Evolutionary conservation across 495 filamentous ascomycete species (phyloP).

Genomic region (Neurospora sp.): DNA sequence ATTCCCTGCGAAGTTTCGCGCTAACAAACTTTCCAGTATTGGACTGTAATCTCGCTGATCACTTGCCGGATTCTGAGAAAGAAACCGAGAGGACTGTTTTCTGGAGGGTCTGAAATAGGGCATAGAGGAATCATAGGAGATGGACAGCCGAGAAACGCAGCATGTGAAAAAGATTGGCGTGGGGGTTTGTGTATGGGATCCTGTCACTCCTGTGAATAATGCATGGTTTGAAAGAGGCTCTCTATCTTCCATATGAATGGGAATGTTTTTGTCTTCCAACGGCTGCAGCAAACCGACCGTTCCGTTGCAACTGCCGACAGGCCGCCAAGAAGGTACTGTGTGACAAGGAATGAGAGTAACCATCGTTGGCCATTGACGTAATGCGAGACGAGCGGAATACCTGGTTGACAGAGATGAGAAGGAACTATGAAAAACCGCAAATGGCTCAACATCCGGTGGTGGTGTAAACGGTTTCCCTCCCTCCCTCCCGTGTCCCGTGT

Average conservation of each 20-base stretch:
- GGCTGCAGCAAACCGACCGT: not conserved
- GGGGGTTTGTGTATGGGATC: not conserved
- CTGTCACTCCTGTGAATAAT: not conserved
- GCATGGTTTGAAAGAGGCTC: not conserved
- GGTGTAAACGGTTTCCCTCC: not conserved
- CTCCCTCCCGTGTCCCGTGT: not conserved
- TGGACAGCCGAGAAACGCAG: not conserved
- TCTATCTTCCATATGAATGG: not conserved
- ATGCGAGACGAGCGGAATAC: not conserved
- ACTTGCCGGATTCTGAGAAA: not conserved
- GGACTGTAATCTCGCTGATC: too few species aligned
- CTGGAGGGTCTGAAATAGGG: not conserved
- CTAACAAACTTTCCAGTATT: too few species aligned
- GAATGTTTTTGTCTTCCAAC: not conserved
- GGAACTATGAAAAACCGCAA: not conserved
- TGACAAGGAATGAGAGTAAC: not conserved
- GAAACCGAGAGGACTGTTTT: not conserved
- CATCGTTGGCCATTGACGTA: not conserved
- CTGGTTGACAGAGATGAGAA: not conserved
- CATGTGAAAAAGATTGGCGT: not conserved
- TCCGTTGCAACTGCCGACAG: not conserved
- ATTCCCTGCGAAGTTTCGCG: too few species aligned
- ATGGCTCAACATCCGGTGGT: not conserved
- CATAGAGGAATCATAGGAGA: not conserved
- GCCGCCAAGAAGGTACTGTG: not conserved